Percentiles rank a stretch among this genome's conserved stretches.
Conservation (phyloP, 768 basidiomycete species). For the Lactarius indigo region DNA sequence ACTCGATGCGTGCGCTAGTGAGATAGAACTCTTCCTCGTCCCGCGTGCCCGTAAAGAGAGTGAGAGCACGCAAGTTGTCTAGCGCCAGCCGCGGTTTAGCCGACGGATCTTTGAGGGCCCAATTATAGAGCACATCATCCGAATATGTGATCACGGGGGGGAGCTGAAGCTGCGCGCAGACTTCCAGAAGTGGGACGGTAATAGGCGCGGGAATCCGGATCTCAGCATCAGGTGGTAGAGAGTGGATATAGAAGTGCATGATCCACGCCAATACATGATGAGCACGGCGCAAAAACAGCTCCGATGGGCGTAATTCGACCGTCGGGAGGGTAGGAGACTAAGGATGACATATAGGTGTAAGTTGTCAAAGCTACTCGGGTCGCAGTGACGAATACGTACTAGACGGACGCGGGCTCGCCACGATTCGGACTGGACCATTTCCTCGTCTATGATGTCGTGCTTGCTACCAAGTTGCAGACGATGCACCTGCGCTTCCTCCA, state of each 20-base stretch:
- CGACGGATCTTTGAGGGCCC: slow-evolving; percentile 37
- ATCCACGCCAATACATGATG: slow-evolving; percentile 54
- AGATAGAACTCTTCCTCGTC: slow-evolving; percentile 91
- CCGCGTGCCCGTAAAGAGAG: slow-evolving; percentile 70
- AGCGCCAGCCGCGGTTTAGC: slow-evolving; percentile 39
- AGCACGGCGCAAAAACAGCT: slow-evolving; percentile 49
- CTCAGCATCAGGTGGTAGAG: slow-evolving; percentile 32
- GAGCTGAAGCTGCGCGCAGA: slow-evolving; percentile 66
- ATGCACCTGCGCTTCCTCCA: slow-evolving; percentile 46
- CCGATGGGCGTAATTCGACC: slow-evolving; percentile 35
- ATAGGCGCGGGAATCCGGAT: slow-evolving; percentile 67
- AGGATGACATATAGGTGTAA: slow-evolving; percentile 1
- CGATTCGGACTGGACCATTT: slow-evolving; percentile 34
- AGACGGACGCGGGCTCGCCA: slow-evolving; percentile 43
- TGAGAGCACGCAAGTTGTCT: slow-evolving; percentile 60
- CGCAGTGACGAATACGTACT: slow-evolving; percentile 31
- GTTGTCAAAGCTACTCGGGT: not conserved
- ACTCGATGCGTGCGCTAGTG: slow-evolving; percentile 80
- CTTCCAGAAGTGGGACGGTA: slow-evolving; percentile 69
- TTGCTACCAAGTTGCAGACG: slow-evolving; percentile 54
- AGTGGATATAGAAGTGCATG: slow-evolving; percentile 56
- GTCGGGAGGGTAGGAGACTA: slow-evolving; percentile 43
- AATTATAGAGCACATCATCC: slow-evolving; percentile 90
- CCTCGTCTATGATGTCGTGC: slow-evolving; percentile 29
- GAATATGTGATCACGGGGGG: slow-evolving; percentile 90